Percentiles rank a stretch among this genome's conserved stretches.
These are phyloP conservation scores for Plantago elongata DNA, from an alignment of 257 asterid genomes.

Conservation along the genomic window DNA sequence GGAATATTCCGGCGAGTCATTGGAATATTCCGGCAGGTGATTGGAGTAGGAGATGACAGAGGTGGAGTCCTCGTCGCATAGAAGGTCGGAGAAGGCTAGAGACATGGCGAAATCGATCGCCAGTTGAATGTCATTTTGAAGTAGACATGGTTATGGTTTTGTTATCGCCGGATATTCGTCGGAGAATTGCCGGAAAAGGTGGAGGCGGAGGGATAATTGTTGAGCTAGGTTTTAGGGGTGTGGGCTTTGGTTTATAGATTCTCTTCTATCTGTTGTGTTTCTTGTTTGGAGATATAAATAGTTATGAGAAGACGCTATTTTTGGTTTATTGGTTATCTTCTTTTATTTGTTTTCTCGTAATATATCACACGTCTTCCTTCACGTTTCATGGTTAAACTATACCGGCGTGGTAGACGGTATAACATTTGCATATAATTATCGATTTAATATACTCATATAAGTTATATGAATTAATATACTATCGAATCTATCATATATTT, in stretches of 20 bases:
- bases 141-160: conserved; percentile 24
- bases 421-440: no score
- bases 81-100: conserved; percentile 76
- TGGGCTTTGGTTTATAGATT: conserved; percentile 27
- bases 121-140: conserved; percentile 34
- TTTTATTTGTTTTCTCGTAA: no score
- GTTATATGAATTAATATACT: no score
- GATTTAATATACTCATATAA: no score
- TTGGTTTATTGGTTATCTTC: conserved; percentile 12
- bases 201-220: conserved; percentile 29
- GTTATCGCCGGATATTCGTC: conserved; percentile 47
- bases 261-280: conserved; percentile 27
- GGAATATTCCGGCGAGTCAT: conserved; percentile 62
- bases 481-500: no score
- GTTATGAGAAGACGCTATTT: conserved; percentile 27
- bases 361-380: no score
- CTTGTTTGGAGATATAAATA: conserved; percentile 55
- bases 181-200: conserved; percentile 51
- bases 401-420: no score
- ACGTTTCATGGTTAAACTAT: no score
- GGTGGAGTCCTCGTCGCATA: conserved; percentile 86
- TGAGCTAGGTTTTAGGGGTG: conserved; percentile 42
- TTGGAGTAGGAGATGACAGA: conserved; percentile 44
- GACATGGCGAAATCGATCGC: conserved; percentile 49
- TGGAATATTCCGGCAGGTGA: conserved; percentile 10